Evolutionary conservation across 805 yeast species (phyloP).

Genomic region (Blastobotrys terrestris): DNA sequence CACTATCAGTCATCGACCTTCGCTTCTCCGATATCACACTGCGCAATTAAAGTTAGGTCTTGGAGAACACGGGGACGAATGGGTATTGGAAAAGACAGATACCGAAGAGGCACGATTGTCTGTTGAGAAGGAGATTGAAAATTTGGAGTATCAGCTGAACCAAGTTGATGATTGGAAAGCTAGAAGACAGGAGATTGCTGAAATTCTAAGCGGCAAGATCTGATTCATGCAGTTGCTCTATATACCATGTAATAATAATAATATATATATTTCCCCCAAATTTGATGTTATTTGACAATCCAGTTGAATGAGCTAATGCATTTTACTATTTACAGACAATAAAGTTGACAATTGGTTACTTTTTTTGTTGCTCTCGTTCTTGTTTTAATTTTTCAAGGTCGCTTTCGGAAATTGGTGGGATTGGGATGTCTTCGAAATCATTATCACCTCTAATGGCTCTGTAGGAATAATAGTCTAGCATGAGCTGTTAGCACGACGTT

Average conservation of each 20-base stretch:
- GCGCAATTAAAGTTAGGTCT: constrained; percentile 62
- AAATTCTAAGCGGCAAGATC: constrained; percentile 23
- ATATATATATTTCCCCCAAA: background rate
- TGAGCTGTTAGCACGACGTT: constrained; percentile 14
- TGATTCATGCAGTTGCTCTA: background rate
- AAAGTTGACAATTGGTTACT: background rate
- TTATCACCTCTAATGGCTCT: constrained; percentile 58
- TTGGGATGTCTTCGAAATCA: constrained; percentile 85
- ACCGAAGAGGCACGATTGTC: constrained; percentile 59
- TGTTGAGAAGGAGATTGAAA: constrained; percentile 70
- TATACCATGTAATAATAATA: background rate
- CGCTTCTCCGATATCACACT: constrained; percentile 79
- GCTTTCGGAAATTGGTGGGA: constrained; percentile 82
- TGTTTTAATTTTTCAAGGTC: constrained; percentile 65
- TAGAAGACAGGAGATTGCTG: constrained; percentile 54
- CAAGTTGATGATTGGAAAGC: constrained; percentile 53
- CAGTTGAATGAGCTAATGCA: background rate
- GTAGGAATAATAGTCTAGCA: constrained; percentile 18
- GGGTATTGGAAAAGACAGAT: constrained; percentile 60
- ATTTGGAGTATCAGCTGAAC: constrained; percentile 53
- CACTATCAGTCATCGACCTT: constrained; percentile 78
- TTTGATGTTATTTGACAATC: no score
- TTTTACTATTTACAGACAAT: background rate
- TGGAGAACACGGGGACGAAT: constrained; percentile 39
- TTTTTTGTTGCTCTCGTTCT: constrained; percentile 35